These are phyloP conservation scores for Penicillium sp. DNA, from an alignment of 2,329 filamentous ascomycete species.

Conservation along the genomic window DNA sequence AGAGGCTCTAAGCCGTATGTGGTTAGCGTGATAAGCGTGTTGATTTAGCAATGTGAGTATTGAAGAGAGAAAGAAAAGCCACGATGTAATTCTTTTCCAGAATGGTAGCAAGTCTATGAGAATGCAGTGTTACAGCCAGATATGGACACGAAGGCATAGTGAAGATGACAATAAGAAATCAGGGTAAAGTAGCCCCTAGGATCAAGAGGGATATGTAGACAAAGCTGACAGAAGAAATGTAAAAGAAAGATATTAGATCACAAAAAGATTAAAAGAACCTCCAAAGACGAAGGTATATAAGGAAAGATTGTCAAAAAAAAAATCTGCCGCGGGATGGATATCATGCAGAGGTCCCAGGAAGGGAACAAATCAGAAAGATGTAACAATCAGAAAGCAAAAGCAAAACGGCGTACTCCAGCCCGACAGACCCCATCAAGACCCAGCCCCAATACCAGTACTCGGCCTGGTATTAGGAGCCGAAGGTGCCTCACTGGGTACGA, in stretches of 20 bases:
- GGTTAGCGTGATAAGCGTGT: too few species aligned
- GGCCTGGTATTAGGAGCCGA: constrained; percentile 36
- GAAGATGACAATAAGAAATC: not conserved
- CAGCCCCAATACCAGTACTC: constrained; percentile 28
- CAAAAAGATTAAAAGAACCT: constrained; percentile 16
- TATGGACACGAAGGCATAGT: constrained; percentile 3
- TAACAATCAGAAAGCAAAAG: constrained; percentile 10
- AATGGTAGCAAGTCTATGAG: not conserved
- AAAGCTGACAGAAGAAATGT: constrained; percentile 6
- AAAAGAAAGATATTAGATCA: constrained; percentile 9
- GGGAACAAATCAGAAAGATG: constrained; percentile 21
- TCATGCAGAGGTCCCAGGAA: constrained; percentile 21
- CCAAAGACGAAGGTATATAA: constrained; percentile 5
- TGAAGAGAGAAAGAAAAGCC: not conserved
- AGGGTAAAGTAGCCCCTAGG: constrained; percentile 1
- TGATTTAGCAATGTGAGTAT: not conserved
- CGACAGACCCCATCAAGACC: constrained; percentile 7
- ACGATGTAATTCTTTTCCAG: not conserved
- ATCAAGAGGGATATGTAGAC: not conserved
- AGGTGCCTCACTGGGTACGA: constrained; percentile 38
- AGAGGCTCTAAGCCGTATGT: too few species aligned
- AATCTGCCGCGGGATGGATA: constrained; percentile 21
- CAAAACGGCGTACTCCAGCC: not conserved
- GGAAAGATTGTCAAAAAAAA: constrained; percentile 2
- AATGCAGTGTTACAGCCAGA: not conserved